Evolutionary conservation across 306 rosid genomes (phyloP), one percentile per base, ranked within the genome.

Genomic region (Trifolium fragiferum): DNA sequence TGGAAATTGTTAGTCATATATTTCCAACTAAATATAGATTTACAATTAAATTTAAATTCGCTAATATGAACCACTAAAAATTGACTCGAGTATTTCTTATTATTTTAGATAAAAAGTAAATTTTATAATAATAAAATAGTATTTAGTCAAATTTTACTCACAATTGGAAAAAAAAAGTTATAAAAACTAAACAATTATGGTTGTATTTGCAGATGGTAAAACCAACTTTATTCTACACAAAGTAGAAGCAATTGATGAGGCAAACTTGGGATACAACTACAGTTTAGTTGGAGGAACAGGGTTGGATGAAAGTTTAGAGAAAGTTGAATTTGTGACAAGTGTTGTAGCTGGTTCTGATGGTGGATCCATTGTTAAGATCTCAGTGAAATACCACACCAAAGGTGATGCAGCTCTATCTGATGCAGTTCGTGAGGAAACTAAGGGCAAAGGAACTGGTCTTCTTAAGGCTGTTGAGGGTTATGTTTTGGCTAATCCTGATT

Each of bases 381-480:
- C 14, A 0, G 65, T 73, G 38, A 47, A 40, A 21, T 77, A 53
- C 57, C 19, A 73, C 71, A 73, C 81, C 46, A 80, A 80, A 40
- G 80, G 80, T 5, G 80, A 80, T 50, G 61, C 75, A 3, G 61
- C 3, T 0, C 59, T 68, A 2, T 13, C 75, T 4, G 83, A 80
- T 1, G 66, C 57, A 3, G 79, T 67, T 18, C 79, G 65, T 25
- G 71, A 49, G 0, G 83, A 74, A 5, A 27, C 75, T 0, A 67
- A 38, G 53, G 68, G 62, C 35, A 75, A 23, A 53, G 80, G 69
- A 27, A 38, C 12, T 60, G 77, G 73, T 14, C 25, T 74, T 40
- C 47, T 74, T 59, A 80, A 68, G 54, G 80, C 80, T 1, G 12
- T 80, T 13, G 83, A 80, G 67, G 80, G 76, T 15, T 80, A 74